Evolutionary conservation across 176 grass and related monocot species (phyloP), one percentile per base, ranked within the genome.

Genomic region (Musa itinerans): DNA sequence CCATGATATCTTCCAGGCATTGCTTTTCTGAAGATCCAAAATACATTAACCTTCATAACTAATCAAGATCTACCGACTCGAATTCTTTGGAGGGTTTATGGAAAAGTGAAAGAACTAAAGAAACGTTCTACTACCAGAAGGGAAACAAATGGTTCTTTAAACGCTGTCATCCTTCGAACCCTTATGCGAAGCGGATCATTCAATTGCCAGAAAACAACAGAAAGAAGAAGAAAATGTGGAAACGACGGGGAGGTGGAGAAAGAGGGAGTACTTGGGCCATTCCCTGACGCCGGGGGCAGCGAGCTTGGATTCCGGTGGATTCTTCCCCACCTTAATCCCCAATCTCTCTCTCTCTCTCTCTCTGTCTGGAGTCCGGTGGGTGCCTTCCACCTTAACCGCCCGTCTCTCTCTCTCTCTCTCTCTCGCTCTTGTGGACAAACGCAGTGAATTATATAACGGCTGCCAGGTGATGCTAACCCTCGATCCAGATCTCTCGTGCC

Each of bases 231-330:
- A 56, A 48, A 22, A 11, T 0, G 11, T 34, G 2, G 9, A 50
- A 19, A 19, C 2, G 21, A 69, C 15, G 5, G 65, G 13, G 21
- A 68, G 26, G 23, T 29, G 34, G 53, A 16, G 53, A 16, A 11
- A 10, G 12, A 27, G 21, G 22, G 21, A 11, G 2, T 78, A 98
- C 94, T 89, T 98, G 75, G 90, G 86, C 94, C 94, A 93, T 82
- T 87, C 82, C 82, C 76, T 87, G 73, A 98, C 82, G 71, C 94
- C 86, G 62, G 93, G 86, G 50, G 89, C 88, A 7, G 74, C 77
- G 88, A 93, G 90, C 86, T 88, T 85, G 77, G 90, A 68, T 80
- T 93, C 94, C 1, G 88, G 78, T 73, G 90, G 90, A 86, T 89
- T 93, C 78, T 85, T 87, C 86, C 91, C 94, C 53, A 98, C 80